Percentiles rank a stretch among this genome's conserved stretches.
These are phyloP conservation scores for Eremothecium sinecaudum DNA, from an alignment of 1,139 yeast genomes.

Conservation along the genomic window DNA sequence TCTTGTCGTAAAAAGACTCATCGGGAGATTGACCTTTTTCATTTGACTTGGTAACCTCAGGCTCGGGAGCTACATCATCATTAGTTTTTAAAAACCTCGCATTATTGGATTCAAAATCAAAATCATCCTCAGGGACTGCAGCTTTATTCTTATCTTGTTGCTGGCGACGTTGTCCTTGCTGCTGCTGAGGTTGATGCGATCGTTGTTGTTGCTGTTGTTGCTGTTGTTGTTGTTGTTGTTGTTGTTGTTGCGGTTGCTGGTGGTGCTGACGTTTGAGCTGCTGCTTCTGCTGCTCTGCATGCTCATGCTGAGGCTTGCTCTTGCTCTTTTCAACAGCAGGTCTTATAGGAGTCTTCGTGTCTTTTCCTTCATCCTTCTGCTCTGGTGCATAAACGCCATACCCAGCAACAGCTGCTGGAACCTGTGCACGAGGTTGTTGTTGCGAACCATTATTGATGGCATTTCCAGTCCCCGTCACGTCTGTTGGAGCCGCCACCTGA, in stretches of 20 bases:
- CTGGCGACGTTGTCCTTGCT: constrained; percentile 3
- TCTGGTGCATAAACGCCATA: constrained; percentile 31
- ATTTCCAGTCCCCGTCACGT: constrained; percentile 7
- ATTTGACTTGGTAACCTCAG: constrained; percentile 7
- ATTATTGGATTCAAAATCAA: constrained; percentile 60
- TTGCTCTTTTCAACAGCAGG: constrained; percentile 7
- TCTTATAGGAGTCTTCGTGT: constrained; percentile 5
- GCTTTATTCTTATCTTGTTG: constrained; percentile 11
- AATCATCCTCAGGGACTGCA: constrained; percentile 38
- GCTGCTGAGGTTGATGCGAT: constrained; percentile 1
- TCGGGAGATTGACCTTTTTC: constrained; percentile 9
- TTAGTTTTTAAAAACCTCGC: constrained; percentile 43
- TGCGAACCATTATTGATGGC: constrained; percentile 9
- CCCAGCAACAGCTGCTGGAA: constrained; percentile 31
- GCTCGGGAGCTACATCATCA: constrained; percentile 12
- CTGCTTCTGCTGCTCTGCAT: constrained; percentile 3
- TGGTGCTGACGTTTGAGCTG: constrained; percentile 1
- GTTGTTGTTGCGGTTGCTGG: constrained; percentile 1
- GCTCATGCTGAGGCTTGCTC: constrained; percentile 3
- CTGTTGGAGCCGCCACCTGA: constrained; percentile 8
- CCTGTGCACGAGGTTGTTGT: constrained; percentile 9
- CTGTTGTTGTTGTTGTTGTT: constrained; percentile 6
- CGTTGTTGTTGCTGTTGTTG: constrained; percentile 3
- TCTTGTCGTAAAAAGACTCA: constrained; percentile 46
- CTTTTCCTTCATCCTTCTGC: constrained; percentile 3